Evolutionary conservation across 345 rosid species (phyloP).

Genomic region (Populus euphratica): DNA sequence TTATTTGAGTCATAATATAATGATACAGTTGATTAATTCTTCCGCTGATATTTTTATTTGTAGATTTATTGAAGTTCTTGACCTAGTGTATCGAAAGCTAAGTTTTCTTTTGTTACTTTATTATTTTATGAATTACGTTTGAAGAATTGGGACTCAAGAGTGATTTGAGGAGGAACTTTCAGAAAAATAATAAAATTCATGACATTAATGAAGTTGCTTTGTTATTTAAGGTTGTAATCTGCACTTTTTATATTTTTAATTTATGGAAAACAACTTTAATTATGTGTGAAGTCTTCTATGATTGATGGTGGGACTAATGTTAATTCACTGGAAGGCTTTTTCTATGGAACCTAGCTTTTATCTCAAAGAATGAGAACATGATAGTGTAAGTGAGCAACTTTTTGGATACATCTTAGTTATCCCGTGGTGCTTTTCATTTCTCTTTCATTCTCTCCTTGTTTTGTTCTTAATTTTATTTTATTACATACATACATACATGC

Average conservation of each 20-base stretch:
- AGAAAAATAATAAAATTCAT: background rate
- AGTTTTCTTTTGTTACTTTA: background rate
- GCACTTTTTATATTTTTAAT: background rate
- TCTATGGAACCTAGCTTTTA: background rate
- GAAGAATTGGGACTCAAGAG: background rate
- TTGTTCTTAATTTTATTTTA: no score
- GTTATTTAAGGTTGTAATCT: background rate
- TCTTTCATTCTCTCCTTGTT: no score
- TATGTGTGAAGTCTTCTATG: background rate
- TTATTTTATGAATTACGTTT: background rate
- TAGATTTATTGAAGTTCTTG: background rate
- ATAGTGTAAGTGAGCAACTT: background rate
- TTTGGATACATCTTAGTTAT: background rate
- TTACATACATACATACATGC: rapidly evolving
- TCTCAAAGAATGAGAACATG: background rate
- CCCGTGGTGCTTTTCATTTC: no score
- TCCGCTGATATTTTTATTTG: background rate
- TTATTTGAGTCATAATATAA: background rate
- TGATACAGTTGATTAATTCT: background rate
- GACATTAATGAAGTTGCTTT: background rate
- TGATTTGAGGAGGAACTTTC: background rate
- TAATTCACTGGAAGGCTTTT: background rate
- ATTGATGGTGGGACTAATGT: background rate
- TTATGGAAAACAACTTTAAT: background rate
- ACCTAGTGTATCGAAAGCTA: background rate